A percentile compares a stretch with the other conserved stretches of the same genome.
Evolutionary conservation across 2,329 filamentous ascomycete genomes (phyloP).

Genomic region (Zymoseptoria passerinii): DNA sequence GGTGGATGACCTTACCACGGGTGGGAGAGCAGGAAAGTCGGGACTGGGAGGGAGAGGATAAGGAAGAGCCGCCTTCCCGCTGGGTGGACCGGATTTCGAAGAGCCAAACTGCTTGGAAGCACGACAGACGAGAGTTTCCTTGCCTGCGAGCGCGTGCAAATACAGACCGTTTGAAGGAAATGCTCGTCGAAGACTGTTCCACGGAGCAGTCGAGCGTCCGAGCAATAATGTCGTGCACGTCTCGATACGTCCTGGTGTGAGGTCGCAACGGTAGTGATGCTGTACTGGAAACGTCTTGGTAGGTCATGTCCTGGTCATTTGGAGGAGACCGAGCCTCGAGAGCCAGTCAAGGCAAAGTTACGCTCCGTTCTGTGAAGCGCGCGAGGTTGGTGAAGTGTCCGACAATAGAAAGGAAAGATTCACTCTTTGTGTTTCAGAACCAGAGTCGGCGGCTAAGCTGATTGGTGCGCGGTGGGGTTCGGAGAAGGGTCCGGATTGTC

Average conservation of each 20-base stretch:
- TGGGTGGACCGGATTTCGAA: not conserved
- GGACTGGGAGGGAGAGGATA: conserved; percentile 6
- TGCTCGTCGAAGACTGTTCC: not conserved
- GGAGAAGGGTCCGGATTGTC: not conserved
- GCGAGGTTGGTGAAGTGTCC: conserved; percentile 7
- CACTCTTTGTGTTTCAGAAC: not conserved
- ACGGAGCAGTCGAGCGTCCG: conserved; percentile 8
- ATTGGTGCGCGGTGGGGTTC: not conserved
- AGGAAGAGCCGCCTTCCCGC: not conserved
- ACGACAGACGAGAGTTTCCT: not conserved
- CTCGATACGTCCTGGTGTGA: conserved; percentile 16
- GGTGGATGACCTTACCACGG: not conserved
- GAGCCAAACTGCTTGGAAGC: not conserved
- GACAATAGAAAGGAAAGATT: conserved; percentile 10
- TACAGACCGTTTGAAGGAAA: conserved; percentile 3
- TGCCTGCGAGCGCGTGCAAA: conserved; percentile 8
- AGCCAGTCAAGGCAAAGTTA: conserved; percentile 1
- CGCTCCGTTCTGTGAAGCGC: conserved; percentile 13
- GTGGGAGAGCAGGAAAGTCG: conserved; percentile 2
- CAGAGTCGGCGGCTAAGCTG: not conserved
- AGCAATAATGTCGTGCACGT: conserved; percentile 11
- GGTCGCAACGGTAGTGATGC: conserved; percentile 2
- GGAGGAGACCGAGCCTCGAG: not conserved
- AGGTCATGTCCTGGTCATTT: conserved; percentile 4
- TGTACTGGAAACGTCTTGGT: conserved; percentile 9